Evolutionary conservation across 2,329 filamentous ascomycete genomes (phyloP).

Genomic region (Claviceps purpurea): DNA sequence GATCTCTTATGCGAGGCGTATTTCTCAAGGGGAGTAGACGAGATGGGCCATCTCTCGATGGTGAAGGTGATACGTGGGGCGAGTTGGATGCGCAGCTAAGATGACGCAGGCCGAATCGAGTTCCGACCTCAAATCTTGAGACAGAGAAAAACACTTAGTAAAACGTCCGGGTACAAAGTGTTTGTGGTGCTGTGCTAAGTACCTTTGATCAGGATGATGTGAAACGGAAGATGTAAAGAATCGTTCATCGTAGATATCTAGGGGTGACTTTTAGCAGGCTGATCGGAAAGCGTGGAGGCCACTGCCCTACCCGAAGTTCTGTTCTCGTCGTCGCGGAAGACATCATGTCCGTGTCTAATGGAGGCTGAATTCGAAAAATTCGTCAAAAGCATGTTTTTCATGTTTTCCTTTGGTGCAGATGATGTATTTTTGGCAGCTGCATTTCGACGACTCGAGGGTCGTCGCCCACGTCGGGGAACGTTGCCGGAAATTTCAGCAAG

Average conservation of each 20-base stretch:
- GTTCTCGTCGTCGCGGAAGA: conserved; percentile 19
- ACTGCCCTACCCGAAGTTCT: conserved; percentile 12
- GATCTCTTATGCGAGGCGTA: conserved; percentile 9
- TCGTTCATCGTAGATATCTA: conserved; percentile 14
- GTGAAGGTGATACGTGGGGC: conserved; percentile 23
- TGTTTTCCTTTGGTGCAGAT: conserved; percentile 6
- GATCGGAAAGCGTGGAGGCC: not conserved
- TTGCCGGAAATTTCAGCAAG: conserved; percentile 23
- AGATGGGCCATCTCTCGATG: conserved; percentile 15
- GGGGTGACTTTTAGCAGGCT: conserved; percentile 8
- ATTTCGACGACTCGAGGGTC: conserved; percentile 12
- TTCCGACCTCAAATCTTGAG: conserved; percentile 19
- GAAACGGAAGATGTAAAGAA: conserved; percentile 9
- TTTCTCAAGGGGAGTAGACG: conserved; percentile 15
- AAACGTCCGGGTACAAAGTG: conserved; percentile 1
- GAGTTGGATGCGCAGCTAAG: conserved; percentile 25
- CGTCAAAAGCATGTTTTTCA: not conserved
- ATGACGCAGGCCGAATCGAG: conserved; percentile 21
- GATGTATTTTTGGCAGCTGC: conserved; percentile 11
- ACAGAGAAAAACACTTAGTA: not conserved
- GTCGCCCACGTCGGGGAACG: conserved; percentile 15
- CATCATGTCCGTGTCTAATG: conserved; percentile 14
- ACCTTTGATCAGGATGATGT: conserved; percentile 14
- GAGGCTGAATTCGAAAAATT: conserved; percentile 2
- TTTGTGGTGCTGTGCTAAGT: not conserved